Conservation (phyloP, 352 stramenopile genomes). For the Globisporangium cystogenes region DNA sequence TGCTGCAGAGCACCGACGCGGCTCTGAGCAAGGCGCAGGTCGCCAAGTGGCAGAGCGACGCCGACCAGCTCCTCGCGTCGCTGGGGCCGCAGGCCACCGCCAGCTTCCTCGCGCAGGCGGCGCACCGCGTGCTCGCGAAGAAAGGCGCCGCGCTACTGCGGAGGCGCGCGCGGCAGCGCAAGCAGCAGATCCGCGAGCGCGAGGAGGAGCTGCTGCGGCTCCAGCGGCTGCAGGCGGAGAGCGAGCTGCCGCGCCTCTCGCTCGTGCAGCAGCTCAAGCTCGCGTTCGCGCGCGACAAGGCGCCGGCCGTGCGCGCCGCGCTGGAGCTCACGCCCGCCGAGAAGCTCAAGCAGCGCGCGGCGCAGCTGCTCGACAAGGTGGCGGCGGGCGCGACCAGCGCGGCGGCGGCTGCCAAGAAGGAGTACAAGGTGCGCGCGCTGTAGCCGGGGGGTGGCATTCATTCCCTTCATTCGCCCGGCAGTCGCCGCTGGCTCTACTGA, state of each 20-base stretch:
- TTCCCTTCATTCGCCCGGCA: not conserved
- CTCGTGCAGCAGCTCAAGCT: slow-evolving; percentile 43
- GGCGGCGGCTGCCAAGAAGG: slow-evolving; percentile 47
- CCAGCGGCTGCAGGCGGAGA: slow-evolving; percentile 31
- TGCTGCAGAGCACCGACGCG: slow-evolving; percentile 38
- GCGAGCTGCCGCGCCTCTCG: slow-evolving; percentile 28
- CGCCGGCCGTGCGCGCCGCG: slow-evolving; percentile 40
- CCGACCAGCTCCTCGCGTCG: slow-evolving; percentile 24
- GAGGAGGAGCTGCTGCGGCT: slow-evolving; percentile 46
- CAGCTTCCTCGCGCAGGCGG: slow-evolving; percentile 19
- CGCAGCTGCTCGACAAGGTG: slow-evolving; percentile 37
- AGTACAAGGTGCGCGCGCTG: slow-evolving; percentile 58
- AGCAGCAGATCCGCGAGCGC: slow-evolving; percentile 43
- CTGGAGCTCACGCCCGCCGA: slow-evolving; percentile 56
- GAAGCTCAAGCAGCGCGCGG: slow-evolving; percentile 29
- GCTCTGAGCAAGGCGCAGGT: slow-evolving; percentile 48
- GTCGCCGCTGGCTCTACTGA: slow-evolving; percentile 10
- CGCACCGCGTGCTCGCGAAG: slow-evolving; percentile 36
- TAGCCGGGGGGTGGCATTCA: slow-evolving; percentile 13
- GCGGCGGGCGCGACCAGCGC: slow-evolving; percentile 26
- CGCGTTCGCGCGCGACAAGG: slow-evolving; percentile 37
- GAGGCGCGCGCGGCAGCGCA: slow-evolving; percentile 28
- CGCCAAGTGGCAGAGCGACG: slow-evolving; percentile 39
- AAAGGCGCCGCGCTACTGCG: slow-evolving; percentile 39
- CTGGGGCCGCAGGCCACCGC: slow-evolving; percentile 11